phyloP scores from a whole-genome alignment of 208 protist genomes.

The Leishmania guyanensis region DNA sequence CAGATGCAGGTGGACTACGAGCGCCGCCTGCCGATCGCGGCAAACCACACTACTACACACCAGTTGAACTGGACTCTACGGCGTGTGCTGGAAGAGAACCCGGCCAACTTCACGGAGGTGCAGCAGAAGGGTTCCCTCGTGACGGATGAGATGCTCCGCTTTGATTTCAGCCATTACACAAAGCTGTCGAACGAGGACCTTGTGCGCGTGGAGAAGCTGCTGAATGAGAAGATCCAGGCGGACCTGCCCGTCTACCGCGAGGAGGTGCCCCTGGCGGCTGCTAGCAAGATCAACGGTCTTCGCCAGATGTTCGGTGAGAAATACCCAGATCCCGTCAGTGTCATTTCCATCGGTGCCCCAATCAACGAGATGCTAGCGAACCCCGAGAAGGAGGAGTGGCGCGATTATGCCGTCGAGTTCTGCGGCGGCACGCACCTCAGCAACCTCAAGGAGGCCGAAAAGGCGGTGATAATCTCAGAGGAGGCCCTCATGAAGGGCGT shows the following conservation, averaged over 20 bases:
- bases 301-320: slow-evolving; percentile 98
- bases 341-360: slow-evolving; percentile 95
- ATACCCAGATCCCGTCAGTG: slow-evolving; percentile 98
- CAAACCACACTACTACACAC: slow-evolving; percentile 99
- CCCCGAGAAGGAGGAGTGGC: slow-evolving; percentile 88
- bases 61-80: slow-evolving; percentile 97
- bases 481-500: slow-evolving; percentile 95
- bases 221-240: slow-evolving; percentile 89
- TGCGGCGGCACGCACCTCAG: slow-evolving; percentile 97
- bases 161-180: slow-evolving; percentile 96
- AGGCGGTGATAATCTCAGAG: slow-evolving; percentile 94
- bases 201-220: slow-evolving; percentile 77
- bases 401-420: slow-evolving; percentile 96
- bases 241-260: slow-evolving; percentile 85
- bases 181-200: slow-evolving; percentile 88
- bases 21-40: slow-evolving; percentile 72
- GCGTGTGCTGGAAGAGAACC: slow-evolving; percentile 84
- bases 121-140: slow-evolving; percentile 96
- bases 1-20: slow-evolving; percentile 92
- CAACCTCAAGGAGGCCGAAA: slow-evolving; percentile 81
- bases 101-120: slow-evolving; percentile 86
- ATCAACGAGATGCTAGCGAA: slow-evolving; percentile 91
- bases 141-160: slow-evolving; percentile 94
- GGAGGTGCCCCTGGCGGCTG: slow-evolving; percentile 84
- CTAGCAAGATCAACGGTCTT: slow-evolving; percentile 77